phyloP scores from a whole-genome alignment of 148 eudicot genomes.

The Beta vulgaris region DNA sequence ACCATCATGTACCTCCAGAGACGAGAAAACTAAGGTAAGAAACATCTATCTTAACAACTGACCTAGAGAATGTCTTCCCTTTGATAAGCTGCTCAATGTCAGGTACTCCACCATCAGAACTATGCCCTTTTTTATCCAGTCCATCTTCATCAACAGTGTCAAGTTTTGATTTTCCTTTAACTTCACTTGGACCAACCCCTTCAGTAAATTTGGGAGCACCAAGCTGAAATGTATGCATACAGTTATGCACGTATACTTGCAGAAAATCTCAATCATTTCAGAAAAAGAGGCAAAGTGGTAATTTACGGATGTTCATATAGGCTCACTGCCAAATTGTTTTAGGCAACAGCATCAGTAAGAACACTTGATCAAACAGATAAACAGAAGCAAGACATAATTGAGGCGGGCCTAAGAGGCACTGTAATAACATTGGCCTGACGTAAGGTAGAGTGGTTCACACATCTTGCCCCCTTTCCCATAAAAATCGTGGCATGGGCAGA shows the following conservation, averaged over 20 bases:
- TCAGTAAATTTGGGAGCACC: slow-evolving; percentile 29
- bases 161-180: slow-evolving; percentile 30
- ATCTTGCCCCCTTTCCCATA: too few relatives aligned
- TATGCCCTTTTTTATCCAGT: slow-evolving; percentile 24
- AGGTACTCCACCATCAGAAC: slow-evolving; percentile 37
- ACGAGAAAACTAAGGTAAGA: neutral
- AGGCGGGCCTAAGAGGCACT: neutral
- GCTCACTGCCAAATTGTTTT: too few relatives aligned
- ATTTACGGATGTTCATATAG: too few relatives aligned
- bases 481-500: neutral
- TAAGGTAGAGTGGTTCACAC: too few relatives aligned
- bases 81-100: slow-evolving; percentile 74
- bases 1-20: neutral
- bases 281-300: neutral
- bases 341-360: neutral
- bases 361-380: neutral
- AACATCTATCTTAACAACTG: neutral
- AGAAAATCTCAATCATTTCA: neutral
- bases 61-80: slow-evolving; percentile 76
- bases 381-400: neutral
- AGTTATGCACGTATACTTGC: neutral
- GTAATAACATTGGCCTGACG: neutral
- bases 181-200: slow-evolving; percentile 30
- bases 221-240: slow-evolving; percentile 37
- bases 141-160: slow-evolving; percentile 27